Evolutionary conservation across 2,329 filamentous ascomycete species (phyloP), one percentile per base, ranked within the genome.

Genomic region (Corniculantispora saksenae): DNA sequence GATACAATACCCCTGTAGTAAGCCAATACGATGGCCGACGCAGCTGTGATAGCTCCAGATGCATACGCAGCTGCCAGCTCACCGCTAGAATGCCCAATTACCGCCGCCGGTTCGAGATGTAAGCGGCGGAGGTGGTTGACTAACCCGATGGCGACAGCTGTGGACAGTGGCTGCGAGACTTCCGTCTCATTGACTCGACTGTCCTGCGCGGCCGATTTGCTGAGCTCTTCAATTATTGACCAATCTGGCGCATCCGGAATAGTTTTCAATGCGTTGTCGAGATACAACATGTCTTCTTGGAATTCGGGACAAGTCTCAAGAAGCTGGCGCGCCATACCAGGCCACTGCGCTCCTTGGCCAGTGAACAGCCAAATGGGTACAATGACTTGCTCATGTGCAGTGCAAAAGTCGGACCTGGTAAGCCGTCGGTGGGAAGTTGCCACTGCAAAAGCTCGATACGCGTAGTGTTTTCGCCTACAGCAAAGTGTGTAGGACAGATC

Each of bases 41-140:
- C 65, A 1, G 73, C 68, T 0, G 76, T 72, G 4, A 83, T 65
- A 1, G 69, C 65, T 1, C 80, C 78, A 0, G 75, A 72, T 0
- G 79, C 78, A 55, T 82, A 82, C 0, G 80, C 80, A 1, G 80
- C 81, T 0, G 76, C 80, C 40, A 82, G 80, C 65, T 83, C 81
- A 1, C 81, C 81, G 2, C 71, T 74, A 0, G 78, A 80, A 64
- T 83, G 81, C 0, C 81, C 81, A 3, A 81, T 73, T 0, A 79
- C 76, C 1, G 72, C 75, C 8, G 68, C 32, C 0, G 79, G 76
- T 1, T 51, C 58, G 29, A 83, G 66, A 0, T 75, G 72, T 60
- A 72, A 72, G 1, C 67, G 66, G 0, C 48, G 43, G 3, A 84
- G 73, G 0, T 79, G 68, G 17, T 82, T 75, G 0, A 82, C 73